Evolutionary conservation across 2,329 filamentous ascomycete genomes (phyloP), one percentile per base, ranked within the genome.

Genomic region (Arachnomyces sp.): DNA sequence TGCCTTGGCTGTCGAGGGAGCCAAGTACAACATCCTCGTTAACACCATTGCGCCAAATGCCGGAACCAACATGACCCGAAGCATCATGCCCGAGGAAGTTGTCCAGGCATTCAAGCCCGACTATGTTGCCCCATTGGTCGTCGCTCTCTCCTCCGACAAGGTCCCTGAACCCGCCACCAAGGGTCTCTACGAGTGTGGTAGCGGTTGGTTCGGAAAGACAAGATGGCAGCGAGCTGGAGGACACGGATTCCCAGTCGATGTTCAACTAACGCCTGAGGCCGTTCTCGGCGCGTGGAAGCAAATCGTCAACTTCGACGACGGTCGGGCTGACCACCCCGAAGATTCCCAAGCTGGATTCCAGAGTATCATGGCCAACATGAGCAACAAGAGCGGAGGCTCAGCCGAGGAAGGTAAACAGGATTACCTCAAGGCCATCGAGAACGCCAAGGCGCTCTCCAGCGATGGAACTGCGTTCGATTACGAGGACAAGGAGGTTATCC

Each of bases 81-180:
- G 86, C 37, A 86, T 98, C 62, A 78, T 98, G 74, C 92, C 92
- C 21, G 88, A 95, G 68, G 92, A 98, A 72, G 80, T 96, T 71
- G 89, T 98, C 13, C 89, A 96, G 72, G 90, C 92, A 34, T 95
- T 98, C 76, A 98, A 96, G 80, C 92, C 92, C 44, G 90, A 96
- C 61, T 96, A 95, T 67, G 89, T 98, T 63, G 92, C 92, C 39
- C 92, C 92, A 45, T 71, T 96, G 29, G 89, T 98, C 38, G 80
- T 90, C 40, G 80, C 89, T 32, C 84, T 98, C 43, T 86, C 80
- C 62, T 82, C 78, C 11, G 92, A 98, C 70, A 86, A 86, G 68
- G 80, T 88, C 39, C 90, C 92, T 18, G 77, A 84, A 57, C 79
- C 84, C 52, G 78, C 80, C 12, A 95, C 88, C 43, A 90, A 90